Base-by-base conservation (phyloP, 352 stramenopile genomes). In the Pythium plurisporium region DNA sequence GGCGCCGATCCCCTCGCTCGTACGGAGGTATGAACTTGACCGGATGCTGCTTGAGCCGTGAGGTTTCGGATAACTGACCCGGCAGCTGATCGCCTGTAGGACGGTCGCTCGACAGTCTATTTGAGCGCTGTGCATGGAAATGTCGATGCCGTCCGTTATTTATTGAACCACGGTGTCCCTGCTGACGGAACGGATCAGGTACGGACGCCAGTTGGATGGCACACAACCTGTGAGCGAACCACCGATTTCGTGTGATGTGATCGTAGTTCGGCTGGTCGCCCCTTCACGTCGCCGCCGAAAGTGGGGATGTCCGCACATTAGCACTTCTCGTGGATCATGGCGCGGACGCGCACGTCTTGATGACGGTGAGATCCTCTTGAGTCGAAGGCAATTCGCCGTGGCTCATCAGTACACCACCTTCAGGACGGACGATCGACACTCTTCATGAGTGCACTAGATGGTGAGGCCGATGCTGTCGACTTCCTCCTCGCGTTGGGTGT, bases 281-380 rank as follows among this genome's bases (percentile, higher is more conserved):
- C 4, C 42, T 59, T 8, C 51, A 59, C 40, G 31, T 22, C 5
- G 40, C 51, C 1, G 51, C 43, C 5, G 51, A 49, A 29, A 51
- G 33, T 9, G 51, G 44, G 4, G 43, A 44, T 14, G 30, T 59
- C 20, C 36, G 36, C n/a, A 51, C 44, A 10, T 33, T 59, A 19
- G 9, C 14, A 23, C 30, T 51, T 11, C 42, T 49, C 17, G 7
- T 49, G 5, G 34, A 38, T 17, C 38, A 37, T 27, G 30, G 41
- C 17, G 40, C 25, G 11, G 34, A 44, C 11, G 37, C 37, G 9
- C 34, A 44, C 29, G 48, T 25, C 1, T 14, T 22, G 8, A 49
- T 25, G 42, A n/a, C 12, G 17, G 42, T 49, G 26, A 3, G 42
- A 36, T 45, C 3, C 38, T 29, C 8, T 23, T 12, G 7, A 30